These are phyloP conservation scores for Acer saccharum DNA, from an alignment of 345 rosid genomes.

Conservation along the genomic window DNA sequence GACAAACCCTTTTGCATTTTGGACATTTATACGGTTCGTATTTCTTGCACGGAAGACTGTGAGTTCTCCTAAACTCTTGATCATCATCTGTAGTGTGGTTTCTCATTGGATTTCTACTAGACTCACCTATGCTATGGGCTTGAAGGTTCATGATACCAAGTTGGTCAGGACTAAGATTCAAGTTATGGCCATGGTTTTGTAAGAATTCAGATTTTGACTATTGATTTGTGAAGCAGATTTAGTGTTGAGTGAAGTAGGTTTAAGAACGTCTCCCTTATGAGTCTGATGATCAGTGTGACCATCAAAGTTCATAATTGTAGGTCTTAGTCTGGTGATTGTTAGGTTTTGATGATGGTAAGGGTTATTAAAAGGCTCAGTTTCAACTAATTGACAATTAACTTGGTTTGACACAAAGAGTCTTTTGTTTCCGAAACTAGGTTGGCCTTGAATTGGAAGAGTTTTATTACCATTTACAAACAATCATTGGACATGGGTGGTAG, in stretches of 20 bases:
- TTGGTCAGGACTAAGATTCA: not conserved
- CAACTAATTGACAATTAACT: not conserved
- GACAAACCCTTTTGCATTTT: not conserved
- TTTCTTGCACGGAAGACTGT: constrained; percentile 5
- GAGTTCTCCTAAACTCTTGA: not conserved
- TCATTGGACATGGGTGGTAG: not conserved
- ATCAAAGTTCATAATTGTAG: no score
- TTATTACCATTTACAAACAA: not conserved
- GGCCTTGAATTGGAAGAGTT: not conserved
- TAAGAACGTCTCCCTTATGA: no score
- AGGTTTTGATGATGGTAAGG: no score
- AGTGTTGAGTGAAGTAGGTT: no score
- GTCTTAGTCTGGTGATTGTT: no score
- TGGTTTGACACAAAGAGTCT: not conserved
- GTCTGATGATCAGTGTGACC: no score
- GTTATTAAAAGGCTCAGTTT: no score
- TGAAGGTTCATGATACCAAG: not conserved
- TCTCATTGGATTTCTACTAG: no score
- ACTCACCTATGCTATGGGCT: not conserved
- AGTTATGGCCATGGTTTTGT: not conserved
- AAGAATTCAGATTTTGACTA: not conserved
- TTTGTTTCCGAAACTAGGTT: constrained; percentile 7
- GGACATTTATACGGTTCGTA: not conserved
- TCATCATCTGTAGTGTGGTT: no score
- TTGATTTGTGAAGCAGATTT: no score